phyloP scores from a whole-genome alignment of 1,284 basidiomycete genomes.

The Ceratorhiza oryzae-sativae region DNA sequence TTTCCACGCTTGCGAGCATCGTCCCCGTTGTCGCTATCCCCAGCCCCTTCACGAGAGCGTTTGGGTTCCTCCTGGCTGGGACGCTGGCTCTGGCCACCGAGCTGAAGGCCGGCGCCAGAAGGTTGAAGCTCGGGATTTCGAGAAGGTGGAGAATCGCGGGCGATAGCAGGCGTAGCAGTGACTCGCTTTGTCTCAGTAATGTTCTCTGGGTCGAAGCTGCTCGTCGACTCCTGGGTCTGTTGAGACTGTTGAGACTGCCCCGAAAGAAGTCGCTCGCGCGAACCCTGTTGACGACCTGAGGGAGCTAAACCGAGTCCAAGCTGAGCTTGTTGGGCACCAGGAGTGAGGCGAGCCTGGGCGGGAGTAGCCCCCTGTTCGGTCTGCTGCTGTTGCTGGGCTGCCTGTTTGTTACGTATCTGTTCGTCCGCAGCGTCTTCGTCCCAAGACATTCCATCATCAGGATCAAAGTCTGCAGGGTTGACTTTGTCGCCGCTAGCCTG shows the following conservation, averaged over 20 bases:
- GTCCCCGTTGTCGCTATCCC: constrained; percentile 57
- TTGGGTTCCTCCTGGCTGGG: constrained; percentile 60
- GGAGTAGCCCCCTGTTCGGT: constrained; percentile 20
- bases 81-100: constrained; percentile 29
- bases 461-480: constrained; percentile 55
- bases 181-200: constrained; percentile 73
- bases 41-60: constrained; percentile 65
- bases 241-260: constrained; percentile 45
- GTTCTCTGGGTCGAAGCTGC: constrained; percentile 61
- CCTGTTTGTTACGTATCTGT: constrained; percentile 50
- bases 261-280: constrained; percentile 41
- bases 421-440: constrained; percentile 66
- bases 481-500: constrained; percentile 8
- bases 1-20: constrained; percentile 44
- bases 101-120: constrained; percentile 10
- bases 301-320: constrained; percentile 41
- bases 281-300: constrained; percentile 40
- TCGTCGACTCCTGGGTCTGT: constrained; percentile 46
- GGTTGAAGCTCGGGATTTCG: constrained; percentile 41
- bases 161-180: constrained; percentile 77
- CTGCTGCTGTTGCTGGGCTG: constrained; percentile 46
- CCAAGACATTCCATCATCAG: constrained; percentile 79
- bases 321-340: constrained; percentile 39
- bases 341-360: background rate
- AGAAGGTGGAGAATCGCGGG: constrained; percentile 55